phyloP scores from a whole-genome alignment of 2,329 filamentous ascomycete genomes.

The Macrophomina pseudophaseolina region DNA sequence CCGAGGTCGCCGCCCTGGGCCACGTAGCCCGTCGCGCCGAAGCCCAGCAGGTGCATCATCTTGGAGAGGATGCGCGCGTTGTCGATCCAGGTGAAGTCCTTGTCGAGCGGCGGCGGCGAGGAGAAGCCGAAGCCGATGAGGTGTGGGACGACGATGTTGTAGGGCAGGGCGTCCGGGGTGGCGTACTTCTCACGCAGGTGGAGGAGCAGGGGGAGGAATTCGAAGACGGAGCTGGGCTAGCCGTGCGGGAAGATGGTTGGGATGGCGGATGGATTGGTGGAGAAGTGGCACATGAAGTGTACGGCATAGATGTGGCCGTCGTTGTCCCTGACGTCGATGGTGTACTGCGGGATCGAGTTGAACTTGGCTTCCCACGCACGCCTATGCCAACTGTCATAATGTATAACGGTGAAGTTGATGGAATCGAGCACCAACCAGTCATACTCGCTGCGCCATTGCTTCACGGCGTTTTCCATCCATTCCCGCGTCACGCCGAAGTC shows the following conservation, averaged over 20 bases:
- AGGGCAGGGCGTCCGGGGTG: conserved; percentile 57
- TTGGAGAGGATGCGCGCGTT: conserved; percentile 55
- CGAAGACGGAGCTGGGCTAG: conserved; percentile 61
- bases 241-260: conserved; percentile 62
- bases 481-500: no score
- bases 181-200: conserved; percentile 55
- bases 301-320: conserved; percentile 38
- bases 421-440: no score
- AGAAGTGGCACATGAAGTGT: conserved; percentile 59
- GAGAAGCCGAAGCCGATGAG: conserved; percentile 62
- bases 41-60: conserved; percentile 2
- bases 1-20: neutral
- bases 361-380: conserved; percentile 31
- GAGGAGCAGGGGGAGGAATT: conserved; percentile 60
- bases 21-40: neutral
- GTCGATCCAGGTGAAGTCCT: conserved; percentile 49
- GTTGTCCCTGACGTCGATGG: conserved; percentile 48
- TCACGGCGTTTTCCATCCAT: no score
- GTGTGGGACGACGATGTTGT: conserved; percentile 63
- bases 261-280: conserved; percentile 56
- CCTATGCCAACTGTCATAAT: neutral
- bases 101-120: conserved; percentile 51
- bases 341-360: conserved; percentile 60
- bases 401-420: no score
- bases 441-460: no score